Percentiles rank a stretch among this genome's conserved stretches.
phyloP scores from a whole-genome alignment of 768 basidiomycete genomes.

The Suillus weaverae region DNA sequence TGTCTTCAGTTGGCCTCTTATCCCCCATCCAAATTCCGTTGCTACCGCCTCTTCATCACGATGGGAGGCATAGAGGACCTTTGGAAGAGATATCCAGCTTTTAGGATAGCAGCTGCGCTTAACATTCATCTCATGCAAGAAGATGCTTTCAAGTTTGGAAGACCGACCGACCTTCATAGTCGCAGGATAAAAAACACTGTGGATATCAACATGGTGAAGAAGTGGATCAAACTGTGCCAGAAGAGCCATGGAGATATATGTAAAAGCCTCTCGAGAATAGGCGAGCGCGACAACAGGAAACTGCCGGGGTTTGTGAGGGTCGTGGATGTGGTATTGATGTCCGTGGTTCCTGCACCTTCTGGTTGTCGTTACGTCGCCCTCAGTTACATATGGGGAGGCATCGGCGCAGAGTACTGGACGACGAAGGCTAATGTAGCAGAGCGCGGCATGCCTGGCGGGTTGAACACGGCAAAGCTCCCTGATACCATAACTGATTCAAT shows the following conservation, averaged over 20 bases:
- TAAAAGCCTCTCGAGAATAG: background rate
- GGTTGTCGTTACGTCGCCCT: constrained; percentile 25
- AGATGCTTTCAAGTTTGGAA: constrained; percentile 8
- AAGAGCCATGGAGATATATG: background rate
- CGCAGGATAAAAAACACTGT: constrained; percentile 6
- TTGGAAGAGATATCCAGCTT: background rate
- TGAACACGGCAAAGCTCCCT: constrained; percentile 15
- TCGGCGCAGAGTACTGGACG: constrained; percentile 7
- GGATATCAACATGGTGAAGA: constrained; percentile 7
- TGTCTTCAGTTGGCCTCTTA: background rate
- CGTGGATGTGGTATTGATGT: constrained; percentile 6
- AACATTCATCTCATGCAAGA: constrained; percentile 8
- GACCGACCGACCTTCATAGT: constrained; percentile 5
- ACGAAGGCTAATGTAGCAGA: background rate
- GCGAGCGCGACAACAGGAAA: background rate
- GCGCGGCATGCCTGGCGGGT: background rate
- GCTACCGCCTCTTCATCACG: constrained; percentile 4
- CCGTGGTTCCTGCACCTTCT: constrained; percentile 14
- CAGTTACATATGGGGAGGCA: constrained; percentile 26
- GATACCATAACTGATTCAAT: constrained; percentile 26
- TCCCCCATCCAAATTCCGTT: background rate
- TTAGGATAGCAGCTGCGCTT: background rate
- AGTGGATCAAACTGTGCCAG: constrained; percentile 7
- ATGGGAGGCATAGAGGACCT: background rate
- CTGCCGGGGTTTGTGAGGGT: constrained; percentile 8